Conservation (phyloP, 2,329 filamentous ascomycete genomes). For the Phaeosphaeria sp. region DNA sequence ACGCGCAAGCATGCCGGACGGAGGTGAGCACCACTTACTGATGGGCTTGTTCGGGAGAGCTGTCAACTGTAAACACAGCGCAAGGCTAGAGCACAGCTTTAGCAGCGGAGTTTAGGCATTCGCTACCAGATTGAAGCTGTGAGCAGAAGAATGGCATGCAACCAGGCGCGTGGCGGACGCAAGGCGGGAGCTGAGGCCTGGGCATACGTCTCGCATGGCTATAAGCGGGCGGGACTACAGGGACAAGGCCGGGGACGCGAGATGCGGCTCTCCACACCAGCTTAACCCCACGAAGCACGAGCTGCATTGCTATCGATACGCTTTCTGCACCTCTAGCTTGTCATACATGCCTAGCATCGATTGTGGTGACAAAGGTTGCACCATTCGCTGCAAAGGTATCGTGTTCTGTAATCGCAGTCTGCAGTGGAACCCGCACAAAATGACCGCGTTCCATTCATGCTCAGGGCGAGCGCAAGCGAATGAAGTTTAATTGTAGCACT, state of each 20-base stretch:
- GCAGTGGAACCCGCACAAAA: background rate
- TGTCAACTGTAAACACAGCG: background rate
- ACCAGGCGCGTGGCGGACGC: constrained; percentile 15
- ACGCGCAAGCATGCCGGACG: constrained; percentile 19
- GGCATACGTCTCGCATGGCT: constrained; percentile 9
- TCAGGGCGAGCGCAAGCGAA: background rate
- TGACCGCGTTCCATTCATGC: no score
- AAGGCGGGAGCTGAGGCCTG: constrained; percentile 8
- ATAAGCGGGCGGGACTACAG: constrained; percentile 1
- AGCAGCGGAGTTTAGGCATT: background rate
- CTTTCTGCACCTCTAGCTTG: background rate
- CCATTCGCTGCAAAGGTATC: background rate
- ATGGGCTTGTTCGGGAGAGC: constrained; percentile 6
- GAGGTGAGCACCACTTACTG: constrained; percentile 28
- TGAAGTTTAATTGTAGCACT: background rate
- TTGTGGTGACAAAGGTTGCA: background rate
- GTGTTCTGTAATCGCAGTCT: background rate
- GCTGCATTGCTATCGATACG: constrained; percentile 2
- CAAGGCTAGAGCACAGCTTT: background rate
- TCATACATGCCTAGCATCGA: background rate
- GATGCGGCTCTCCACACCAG: constrained; percentile 8
- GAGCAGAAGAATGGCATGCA: background rate
- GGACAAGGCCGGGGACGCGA: background rate
- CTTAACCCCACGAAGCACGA: background rate
- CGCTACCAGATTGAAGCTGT: constrained; percentile 2